Evolutionary conservation across 1,284 basidiomycete species (phyloP), one percentile per base, ranked within the genome.

Genomic region (Schizophyllum amplum): DNA sequence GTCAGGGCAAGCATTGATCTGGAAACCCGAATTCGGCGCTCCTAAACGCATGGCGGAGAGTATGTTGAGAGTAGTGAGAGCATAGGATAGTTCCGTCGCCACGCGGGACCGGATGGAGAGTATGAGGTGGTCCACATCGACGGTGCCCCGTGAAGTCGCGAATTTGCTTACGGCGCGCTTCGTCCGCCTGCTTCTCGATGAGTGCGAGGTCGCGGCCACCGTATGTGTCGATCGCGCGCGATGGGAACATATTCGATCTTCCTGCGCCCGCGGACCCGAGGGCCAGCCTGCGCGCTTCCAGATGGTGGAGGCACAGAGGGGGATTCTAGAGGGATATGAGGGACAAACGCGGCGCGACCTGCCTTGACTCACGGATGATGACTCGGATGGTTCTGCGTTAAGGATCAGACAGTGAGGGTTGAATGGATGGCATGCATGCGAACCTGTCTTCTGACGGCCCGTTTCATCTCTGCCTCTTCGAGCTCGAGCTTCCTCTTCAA

Each of bases 171-270:
- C 75, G 79, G 55, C 77, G 66, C 23, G 75, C 64, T 7, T 75
- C 77, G 17, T 74, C 69, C 47, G 83, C 75, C 64, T 91, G 86
- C 15, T 79, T 76, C 62, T 92, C 85, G 56, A 94, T 71, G n/a
- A 73, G 63, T 54, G 83, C 78, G 21, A 94, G 68, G 68, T 98
- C 92, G 66, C 94, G 87, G 13, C 95, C 95, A 26, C 92, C 94
- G 59, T 85, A 77, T 0, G 86, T 87, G n/a, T 89, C 84, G 24
- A 91, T 90, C 86, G 24, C 90, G 84, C 9, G 82, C 82, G 17
- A 92, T 74, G 0, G 96, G 96, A 24, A 90, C 76, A 68, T 98
- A 99, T 73, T 94, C 91, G 63, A 98, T 90, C 72, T 89, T 92
- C 65, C 90, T 87, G 59, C 92, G 83, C 42, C 82, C 73, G 62